Conservation (phyloP, 2,329 filamentous ascomycete species). For the Escovopsis sp. region DNA sequence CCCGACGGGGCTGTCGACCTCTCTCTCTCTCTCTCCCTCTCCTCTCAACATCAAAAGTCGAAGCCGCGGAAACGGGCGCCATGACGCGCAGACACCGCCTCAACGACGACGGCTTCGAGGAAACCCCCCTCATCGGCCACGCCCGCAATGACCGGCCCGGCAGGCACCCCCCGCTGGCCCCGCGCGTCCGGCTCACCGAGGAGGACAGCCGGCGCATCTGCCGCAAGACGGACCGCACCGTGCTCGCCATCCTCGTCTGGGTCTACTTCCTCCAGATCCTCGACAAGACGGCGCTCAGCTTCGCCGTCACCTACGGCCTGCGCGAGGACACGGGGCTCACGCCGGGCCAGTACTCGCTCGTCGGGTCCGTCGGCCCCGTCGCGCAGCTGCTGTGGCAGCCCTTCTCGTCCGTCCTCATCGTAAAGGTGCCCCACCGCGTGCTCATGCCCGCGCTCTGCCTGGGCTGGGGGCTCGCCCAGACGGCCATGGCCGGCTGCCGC, state of each 20-base stretch:
- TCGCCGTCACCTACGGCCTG: conserved; percentile 41
- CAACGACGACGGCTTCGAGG: background rate
- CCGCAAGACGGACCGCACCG: conserved; percentile 44
- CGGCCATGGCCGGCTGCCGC: conserved; percentile 31
- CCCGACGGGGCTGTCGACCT: too few relatives aligned
- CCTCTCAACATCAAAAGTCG: too few relatives aligned
- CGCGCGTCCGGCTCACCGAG: conserved; percentile 6
- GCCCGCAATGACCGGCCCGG: background rate
- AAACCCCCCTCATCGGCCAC: background rate
- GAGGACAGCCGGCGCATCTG: conserved; percentile 29
- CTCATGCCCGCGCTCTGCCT: conserved; percentile 37
- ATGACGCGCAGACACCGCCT: background rate
- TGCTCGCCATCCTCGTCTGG: conserved; percentile 40
- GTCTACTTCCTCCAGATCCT: conserved; percentile 45
- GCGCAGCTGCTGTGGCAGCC: conserved; percentile 48
- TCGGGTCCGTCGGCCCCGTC: conserved; percentile 43
- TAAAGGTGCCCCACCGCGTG: conserved; percentile 44
- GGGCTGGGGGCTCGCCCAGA: conserved; percentile 29
- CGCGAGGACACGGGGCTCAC: conserved; percentile 32
- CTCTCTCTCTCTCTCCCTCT: too few relatives aligned
- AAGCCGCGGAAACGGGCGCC: too few relatives aligned
- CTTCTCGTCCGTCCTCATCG: conserved; percentile 43
- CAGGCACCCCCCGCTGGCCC: background rate
- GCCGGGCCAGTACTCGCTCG: conserved; percentile 40
- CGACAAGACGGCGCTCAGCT: conserved; percentile 44